phyloP scores from a whole-genome alignment of 2,329 filamentous ascomycete species.

The Paradendryphiella salina region DNA sequence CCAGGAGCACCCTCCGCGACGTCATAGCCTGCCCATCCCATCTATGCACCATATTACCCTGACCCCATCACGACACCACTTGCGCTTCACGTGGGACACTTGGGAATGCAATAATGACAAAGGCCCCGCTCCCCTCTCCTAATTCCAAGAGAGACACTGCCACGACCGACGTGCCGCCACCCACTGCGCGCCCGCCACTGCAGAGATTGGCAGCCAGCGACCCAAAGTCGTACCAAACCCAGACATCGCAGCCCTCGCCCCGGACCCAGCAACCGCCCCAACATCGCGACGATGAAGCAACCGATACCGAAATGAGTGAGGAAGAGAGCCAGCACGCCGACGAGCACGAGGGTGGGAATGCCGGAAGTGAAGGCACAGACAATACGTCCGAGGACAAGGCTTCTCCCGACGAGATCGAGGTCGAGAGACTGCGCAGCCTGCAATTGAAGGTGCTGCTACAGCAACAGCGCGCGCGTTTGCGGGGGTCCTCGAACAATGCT shows the following conservation, averaged over 20 bases:
- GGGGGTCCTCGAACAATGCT: slow-evolving; percentile 13
- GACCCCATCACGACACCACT: slow-evolving; percentile 19
- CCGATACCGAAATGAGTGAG: slow-evolving; percentile 28
- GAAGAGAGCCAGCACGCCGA: slow-evolving; percentile 14
- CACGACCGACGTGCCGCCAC: slow-evolving; percentile 4
- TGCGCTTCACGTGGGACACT: slow-evolving; percentile 16
- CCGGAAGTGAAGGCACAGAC: not conserved
- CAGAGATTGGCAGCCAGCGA: slow-evolving; percentile 32
- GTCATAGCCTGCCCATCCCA: slow-evolving; percentile 19
- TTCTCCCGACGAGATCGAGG: slow-evolving; percentile 43
- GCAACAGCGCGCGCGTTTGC: slow-evolving; percentile 43
- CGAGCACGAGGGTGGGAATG: not conserved
- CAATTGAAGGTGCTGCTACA: slow-evolving; percentile 49
- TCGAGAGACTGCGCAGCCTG: slow-evolving; percentile 48
- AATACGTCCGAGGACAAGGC: slow-evolving; percentile 24
- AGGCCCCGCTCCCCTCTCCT: slow-evolving; percentile 32
- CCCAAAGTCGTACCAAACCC: slow-evolving; percentile 11
- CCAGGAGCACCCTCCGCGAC: slow-evolving; percentile 14
- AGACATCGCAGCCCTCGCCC: slow-evolving; percentile 5
- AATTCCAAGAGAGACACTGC: slow-evolving; percentile 18
- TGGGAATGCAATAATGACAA: slow-evolving; percentile 40
- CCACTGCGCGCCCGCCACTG: slow-evolving; percentile 31
- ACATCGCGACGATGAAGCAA: slow-evolving; percentile 23
- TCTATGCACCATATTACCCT: slow-evolving; percentile 11
- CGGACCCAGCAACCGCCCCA: not conserved